Base-by-base conservation (phyloP, 148 eudicot species). In the Hydrangea macrophylla region DNA sequence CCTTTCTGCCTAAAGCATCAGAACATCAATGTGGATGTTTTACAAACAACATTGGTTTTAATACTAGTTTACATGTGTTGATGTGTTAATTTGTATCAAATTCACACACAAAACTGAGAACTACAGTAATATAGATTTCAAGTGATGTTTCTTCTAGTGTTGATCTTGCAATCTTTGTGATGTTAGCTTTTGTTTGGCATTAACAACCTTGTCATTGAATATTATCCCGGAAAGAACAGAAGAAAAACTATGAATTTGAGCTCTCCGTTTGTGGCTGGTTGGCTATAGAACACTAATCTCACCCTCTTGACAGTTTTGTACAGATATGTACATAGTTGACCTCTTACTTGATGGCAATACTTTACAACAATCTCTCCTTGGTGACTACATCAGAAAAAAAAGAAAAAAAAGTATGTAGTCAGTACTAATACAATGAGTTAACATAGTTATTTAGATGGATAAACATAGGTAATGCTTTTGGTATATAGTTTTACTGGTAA, bases 241-340 rank as follows among this genome's bases (percentile, higher is more conserved):
- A n/a, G 50, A 67, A 12, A 67, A 67, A 48, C 54, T 9, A 36
- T 11, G 36, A 54, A 17, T 13, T 35, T 55, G 3, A 58, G 36
- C 23, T 51, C 48, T 35, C 45, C 23, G 11, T n/a, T 42, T n/a
- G n/a, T n/a, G n/a, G 62, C 55, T 23, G n/a, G n/a, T n/a, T n/a
- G n/a, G 35, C 73, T 80, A 80, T 56, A 78, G 67, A 73, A 78
- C 88, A 68, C 79, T 78, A 27, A 84, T 36, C 70, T 84, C 92
- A 26, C 79, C 84, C 44, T 61, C 40, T 64, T 74, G 67, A 70
- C 91, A 86, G 27, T 65, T 75, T 17, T 82, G 82, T 55, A 86
- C 86, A 81, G 78, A 75, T 72, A 86, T 44, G 24, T 75, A 68
- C 79, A 84, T 60, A 35, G 55, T 67, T 65, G 86, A 67, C 1